Percentiles rank a stretch among this genome's conserved stretches.
Evolutionary conservation across 352 stramenopile genomes (phyloP).

Genomic region (Phytophthora fragariaefolia): DNA sequence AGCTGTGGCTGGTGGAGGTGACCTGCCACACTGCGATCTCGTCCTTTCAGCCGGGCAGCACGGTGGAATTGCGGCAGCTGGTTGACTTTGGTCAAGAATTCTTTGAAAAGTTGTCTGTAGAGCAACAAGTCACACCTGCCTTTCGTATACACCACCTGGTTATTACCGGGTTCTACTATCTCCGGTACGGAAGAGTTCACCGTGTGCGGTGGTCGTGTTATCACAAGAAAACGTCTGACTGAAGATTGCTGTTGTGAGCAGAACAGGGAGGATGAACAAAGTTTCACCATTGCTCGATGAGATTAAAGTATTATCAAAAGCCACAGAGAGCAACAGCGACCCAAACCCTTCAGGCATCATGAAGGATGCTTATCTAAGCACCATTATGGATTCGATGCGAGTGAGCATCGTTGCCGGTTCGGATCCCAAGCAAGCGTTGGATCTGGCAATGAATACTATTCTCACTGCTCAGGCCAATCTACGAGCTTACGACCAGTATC

Average conservation of each 20-base stretch:
- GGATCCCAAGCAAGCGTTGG: conserved; percentile 53
- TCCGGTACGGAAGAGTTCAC: conserved; percentile 41
- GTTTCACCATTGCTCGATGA: conserved; percentile 52
- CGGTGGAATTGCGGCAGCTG: conserved; percentile 39
- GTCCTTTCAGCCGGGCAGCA: conserved; percentile 39
- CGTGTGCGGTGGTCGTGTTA: not conserved
- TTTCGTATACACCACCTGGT: conserved; percentile 68
- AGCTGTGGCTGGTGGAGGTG: conserved; percentile 77
- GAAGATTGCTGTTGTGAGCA: conserved; percentile 18
- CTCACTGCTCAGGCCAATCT: conserved; percentile 61
- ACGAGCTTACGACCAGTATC: conserved; percentile 40
- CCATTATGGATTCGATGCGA: conserved; percentile 60
- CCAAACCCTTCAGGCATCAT: conserved; percentile 12
- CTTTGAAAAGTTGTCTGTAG: conserved; percentile 38
- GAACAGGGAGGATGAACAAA: conserved; percentile 54
- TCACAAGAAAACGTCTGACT: not conserved
- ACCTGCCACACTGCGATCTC: conserved; percentile 61
- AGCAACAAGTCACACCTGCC: conserved; percentile 37
- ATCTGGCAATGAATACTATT: conserved; percentile 59
- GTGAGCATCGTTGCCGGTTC: conserved; percentile 45
- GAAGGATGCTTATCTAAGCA: conserved; percentile 57
- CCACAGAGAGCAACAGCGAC: conserved; percentile 6
- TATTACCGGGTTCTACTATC: conserved; percentile 57
- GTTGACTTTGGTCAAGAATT: conserved; percentile 56
- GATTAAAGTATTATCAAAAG: conserved; percentile 36